phyloP scores from a whole-genome alignment of 257 asterid species.

The Cordia subcordata region DNA sequence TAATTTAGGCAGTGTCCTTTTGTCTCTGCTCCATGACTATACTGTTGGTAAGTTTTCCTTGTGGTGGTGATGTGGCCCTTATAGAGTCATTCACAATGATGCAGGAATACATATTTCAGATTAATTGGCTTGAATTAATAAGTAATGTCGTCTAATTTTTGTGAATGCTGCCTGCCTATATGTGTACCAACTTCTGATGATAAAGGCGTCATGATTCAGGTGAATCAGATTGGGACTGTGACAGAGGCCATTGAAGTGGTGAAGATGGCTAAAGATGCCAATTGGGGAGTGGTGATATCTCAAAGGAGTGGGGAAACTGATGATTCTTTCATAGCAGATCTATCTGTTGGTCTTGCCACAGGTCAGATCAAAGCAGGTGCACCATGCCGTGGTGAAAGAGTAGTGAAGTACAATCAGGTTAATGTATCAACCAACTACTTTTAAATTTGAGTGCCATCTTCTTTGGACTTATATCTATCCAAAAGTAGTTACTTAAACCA shows the following conservation, averaged over 20 bases:
- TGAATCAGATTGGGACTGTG: conserved; percentile 90
- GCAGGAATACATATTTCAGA: too few relatives aligned
- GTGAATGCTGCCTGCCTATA: neutral
- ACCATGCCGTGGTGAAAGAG: conserved; percentile 97
- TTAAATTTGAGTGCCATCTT: neutral
- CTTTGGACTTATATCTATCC: neutral
- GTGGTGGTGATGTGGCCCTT: too few relatives aligned
- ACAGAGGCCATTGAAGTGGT: conserved; percentile 93
- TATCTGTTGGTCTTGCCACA: conserved; percentile 83
- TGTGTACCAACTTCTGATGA: conserved; percentile 7
- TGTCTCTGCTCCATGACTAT: too few relatives aligned
- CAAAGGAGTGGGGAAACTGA: conserved; percentile 96
- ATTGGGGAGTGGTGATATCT: conserved; percentile 90
- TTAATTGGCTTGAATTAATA: too few relatives aligned
- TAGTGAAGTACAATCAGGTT: conserved; percentile 97
- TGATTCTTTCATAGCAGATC: conserved; percentile 86
- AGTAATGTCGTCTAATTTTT: too few relatives aligned
- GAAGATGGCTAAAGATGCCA: conserved; percentile 92
- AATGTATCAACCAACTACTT: conserved; percentile 6
- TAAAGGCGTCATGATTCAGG: conserved; percentile 37
- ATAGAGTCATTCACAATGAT: too few relatives aligned
- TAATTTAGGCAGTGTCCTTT: too few relatives aligned
- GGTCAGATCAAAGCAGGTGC: conserved; percentile 98
- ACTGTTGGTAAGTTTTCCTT: too few relatives aligned
- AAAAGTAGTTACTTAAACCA: neutral